A percentile compares a stretch with the other conserved stretches of the same genome.
Evolutionary conservation across 1,139 yeast genomes (phyloP).

Genomic region (Kodamaea ohmeri): DNA sequence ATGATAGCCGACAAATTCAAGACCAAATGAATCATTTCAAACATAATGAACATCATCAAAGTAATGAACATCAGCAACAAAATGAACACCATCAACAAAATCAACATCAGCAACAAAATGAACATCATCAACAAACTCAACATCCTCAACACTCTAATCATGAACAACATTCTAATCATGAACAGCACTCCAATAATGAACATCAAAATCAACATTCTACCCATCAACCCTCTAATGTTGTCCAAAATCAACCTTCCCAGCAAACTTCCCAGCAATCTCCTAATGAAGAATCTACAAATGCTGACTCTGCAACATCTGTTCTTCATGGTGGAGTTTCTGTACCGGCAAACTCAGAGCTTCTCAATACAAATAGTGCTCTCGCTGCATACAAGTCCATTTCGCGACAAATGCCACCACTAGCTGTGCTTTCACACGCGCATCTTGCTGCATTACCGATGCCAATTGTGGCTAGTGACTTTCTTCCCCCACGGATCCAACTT

Average conservation of each 20-base stretch:
- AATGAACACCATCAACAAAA: constrained; percentile 6
- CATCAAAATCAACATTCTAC: neutral
- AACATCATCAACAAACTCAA: constrained; percentile 3
- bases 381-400: constrained; percentile 45
- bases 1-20: no score
- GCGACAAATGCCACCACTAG: constrained; percentile 38
- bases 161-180: neutral
- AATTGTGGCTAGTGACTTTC: constrained; percentile 51
- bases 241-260: neutral
- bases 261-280: no score
- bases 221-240: neutral
- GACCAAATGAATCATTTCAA: no score
- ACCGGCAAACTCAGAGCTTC: constrained; percentile 43
- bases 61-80: constrained; percentile 5
- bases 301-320: no score
- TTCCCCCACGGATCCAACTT: constrained; percentile 61
- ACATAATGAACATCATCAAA: constrained; percentile 13
- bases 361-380: constrained; percentile 40
- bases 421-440: constrained; percentile 49
- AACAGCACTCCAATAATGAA: neutral
- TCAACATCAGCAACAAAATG: constrained; percentile 13
- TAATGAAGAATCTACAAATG: no score
- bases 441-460: constrained; percentile 58
- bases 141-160: neutral
- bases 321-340: constrained; percentile 28